Evolutionary conservation across 768 basidiomycete genomes (phyloP), one percentile per base, ranked within the genome.

Genomic region (Dioszegia crocea): DNA sequence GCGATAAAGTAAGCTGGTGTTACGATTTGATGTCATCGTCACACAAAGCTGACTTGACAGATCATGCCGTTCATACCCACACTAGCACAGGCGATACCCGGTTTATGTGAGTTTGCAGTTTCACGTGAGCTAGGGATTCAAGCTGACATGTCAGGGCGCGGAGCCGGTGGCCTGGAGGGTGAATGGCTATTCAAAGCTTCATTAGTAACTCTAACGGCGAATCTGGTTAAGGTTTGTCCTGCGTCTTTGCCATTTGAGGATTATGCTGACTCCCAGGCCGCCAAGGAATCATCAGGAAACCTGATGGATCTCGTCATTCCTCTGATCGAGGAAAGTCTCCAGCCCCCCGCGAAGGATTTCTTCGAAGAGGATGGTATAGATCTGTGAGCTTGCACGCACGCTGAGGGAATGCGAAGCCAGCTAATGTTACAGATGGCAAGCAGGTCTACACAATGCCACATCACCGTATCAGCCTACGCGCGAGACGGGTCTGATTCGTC

Each of bases 161-260:
- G 66, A 6, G 64, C 75, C 6, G 57, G 56, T 4, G 67, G 65
- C 10, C 59, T 76, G 2, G 75, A 76, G 40, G 75, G 75, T 8
- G 75, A 76, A 59, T 76, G 75, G 75, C 63, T 76, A 12, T 76
- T 76, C 70, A 76, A 76, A 45, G 69, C 73, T 1, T 74, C 73
- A 16, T 46, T 76, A 14, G 75, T 76, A 2, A 64, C 70, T 4
- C 60, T 76, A 31, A 70, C 73, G 2, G 66, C 71, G 4, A 74
- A 74, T 33, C 61, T 76, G 2, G 71, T 76, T 14, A 57, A 59
- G 8, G 66, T 69, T 30, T 52, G 66, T 62, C 16, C 4, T 49
- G n/a, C n/a, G 11, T n/a, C 10, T 29, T 6, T 3, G 8, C 10
- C 29, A 11, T 14, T 21, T 44, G 30, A 31, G 26, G 31, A 24